phyloP scores from a whole-genome alignment of 1,139 yeast species.

The Zygotorulaspora mrakii region DNA sequence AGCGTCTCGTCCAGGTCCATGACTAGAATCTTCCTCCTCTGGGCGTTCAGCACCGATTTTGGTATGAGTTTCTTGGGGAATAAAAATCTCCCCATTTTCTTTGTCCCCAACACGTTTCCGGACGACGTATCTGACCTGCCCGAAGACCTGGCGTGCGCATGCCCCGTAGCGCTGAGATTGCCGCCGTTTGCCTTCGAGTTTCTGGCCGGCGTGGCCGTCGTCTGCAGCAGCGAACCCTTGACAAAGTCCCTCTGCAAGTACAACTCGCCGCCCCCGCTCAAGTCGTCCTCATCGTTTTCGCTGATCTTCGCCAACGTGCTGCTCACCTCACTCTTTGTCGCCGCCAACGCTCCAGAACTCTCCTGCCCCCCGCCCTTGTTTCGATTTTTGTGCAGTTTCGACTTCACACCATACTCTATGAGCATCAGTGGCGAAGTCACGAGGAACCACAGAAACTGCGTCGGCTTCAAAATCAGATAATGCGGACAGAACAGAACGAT shows the following conservation, averaged over 20 bases:
- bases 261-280: conserved; percentile 32
- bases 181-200: not conserved
- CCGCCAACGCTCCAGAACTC: no score
- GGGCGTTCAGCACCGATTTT: conserved; percentile 35
- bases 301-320: conserved; percentile 5
- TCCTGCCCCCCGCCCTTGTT: conserved; percentile 1
- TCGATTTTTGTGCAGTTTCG: conserved; percentile 11
- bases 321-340: no score
- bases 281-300: conserved; percentile 29
- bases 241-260: conserved; percentile 30
- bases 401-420: conserved; percentile 35
- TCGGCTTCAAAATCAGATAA: conserved; percentile 40
- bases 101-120: conserved; percentile 24
- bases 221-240: conserved; percentile 29
- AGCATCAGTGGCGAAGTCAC: conserved; percentile 49
- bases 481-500: conserved; percentile 10
- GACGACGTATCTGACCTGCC: conserved; percentile 9
- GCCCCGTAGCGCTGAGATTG: no score
- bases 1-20: conserved; percentile 91
- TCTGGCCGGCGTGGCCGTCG: conserved; percentile 9
- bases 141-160: conserved; percentile 1
- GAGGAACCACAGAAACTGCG: conserved; percentile 43
- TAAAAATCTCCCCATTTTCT: conserved; percentile 38
- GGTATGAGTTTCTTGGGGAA: conserved; percentile 46
- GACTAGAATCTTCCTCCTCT: conserved; percentile 63